A percentile compares a stretch with the other conserved stretches of the same genome.
Conservation (phyloP, 202 grass and related monocot genomes). For the Carex arenaria region DNA sequence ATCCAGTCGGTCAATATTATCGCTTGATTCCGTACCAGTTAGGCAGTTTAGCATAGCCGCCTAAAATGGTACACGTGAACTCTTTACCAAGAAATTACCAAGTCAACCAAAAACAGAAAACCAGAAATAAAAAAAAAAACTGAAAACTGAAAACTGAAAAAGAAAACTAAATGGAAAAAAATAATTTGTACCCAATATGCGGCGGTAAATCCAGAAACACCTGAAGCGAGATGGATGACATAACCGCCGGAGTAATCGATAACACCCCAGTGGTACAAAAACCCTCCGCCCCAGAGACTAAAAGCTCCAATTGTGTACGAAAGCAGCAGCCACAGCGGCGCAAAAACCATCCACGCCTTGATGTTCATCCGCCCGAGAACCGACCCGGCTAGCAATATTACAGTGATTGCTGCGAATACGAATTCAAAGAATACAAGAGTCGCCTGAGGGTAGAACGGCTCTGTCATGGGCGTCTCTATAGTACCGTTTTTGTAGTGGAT, state of each 20-base stretch:
- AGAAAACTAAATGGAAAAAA: not conserved
- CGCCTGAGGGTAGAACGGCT: slow-evolving; percentile 67
- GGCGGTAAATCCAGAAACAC: slow-evolving; percentile 59
- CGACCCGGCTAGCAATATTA: slow-evolving; percentile 62
- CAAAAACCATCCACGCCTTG: slow-evolving; percentile 75
- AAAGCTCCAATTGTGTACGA: slow-evolving; percentile 70
- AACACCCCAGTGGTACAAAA: slow-evolving; percentile 84
- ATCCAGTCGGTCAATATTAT: not conserved
- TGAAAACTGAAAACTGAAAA: not conserved
- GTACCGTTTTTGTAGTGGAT: slow-evolving; percentile 25
- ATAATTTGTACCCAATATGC: slow-evolving; percentile 47
- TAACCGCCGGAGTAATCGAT: slow-evolving; percentile 84
- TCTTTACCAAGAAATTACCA: not conserved
- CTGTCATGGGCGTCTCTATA: slow-evolving; percentile 31
- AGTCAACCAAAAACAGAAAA: not conserved
- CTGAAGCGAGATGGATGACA: slow-evolving; percentile 71
- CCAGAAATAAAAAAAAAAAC: not conserved
- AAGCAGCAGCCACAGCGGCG: slow-evolving; percentile 56
- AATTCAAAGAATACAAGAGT: slow-evolving; percentile 73
- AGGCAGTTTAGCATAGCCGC: slow-evolving; percentile 1
- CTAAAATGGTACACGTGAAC: not conserved
- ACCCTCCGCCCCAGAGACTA: slow-evolving; percentile 79
- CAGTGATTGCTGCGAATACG: slow-evolving; percentile 52
- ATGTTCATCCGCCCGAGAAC: slow-evolving; percentile 78
- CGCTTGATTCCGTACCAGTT: not conserved